phyloP scores from a whole-genome alignment of 441 rosid genomes.

The Populus hybrid region DNA sequence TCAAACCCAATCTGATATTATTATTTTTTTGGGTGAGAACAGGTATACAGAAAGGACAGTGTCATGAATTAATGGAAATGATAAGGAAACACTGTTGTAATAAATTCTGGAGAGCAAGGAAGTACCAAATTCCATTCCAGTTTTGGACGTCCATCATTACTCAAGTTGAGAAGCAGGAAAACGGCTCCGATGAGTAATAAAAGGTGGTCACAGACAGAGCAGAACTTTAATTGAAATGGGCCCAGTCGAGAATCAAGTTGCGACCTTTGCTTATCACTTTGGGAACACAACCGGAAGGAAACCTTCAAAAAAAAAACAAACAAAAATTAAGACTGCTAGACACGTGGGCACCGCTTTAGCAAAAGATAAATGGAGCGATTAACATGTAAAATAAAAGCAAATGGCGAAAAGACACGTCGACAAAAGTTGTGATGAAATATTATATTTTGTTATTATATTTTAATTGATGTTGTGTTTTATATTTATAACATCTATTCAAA shows the following conservation, averaged over 20 bases:
- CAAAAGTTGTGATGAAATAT: too few relatives aligned
- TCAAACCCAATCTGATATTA: too few relatives aligned
- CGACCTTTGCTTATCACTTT: background rate
- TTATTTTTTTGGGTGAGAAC: too few relatives aligned
- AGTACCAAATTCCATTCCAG: background rate
- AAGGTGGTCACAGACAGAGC: background rate
- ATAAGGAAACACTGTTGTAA: background rate
- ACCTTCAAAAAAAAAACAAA: background rate
- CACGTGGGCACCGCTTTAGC: background rate
- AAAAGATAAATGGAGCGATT: too few relatives aligned
- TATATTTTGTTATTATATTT: too few relatives aligned
- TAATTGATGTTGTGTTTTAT: too few relatives aligned
- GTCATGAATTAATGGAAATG: background rate
- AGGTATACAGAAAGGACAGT: too few relatives aligned
- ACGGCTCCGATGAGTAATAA: background rate
- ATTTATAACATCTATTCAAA: too few relatives aligned
- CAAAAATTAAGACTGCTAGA: background rate
- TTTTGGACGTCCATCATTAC: background rate
- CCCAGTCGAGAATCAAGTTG: background rate
- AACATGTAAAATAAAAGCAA: too few relatives aligned
- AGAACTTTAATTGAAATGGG: background rate
- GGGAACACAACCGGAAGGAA: background rate
- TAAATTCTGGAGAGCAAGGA: background rate
- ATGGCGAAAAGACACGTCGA: too few relatives aligned
- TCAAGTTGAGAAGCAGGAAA: background rate